A percentile compares a stretch with the other conserved stretches of the same genome.
phyloP scores from a whole-genome alignment of 345 rosid species.

The Syzygium aromaticum region DNA sequence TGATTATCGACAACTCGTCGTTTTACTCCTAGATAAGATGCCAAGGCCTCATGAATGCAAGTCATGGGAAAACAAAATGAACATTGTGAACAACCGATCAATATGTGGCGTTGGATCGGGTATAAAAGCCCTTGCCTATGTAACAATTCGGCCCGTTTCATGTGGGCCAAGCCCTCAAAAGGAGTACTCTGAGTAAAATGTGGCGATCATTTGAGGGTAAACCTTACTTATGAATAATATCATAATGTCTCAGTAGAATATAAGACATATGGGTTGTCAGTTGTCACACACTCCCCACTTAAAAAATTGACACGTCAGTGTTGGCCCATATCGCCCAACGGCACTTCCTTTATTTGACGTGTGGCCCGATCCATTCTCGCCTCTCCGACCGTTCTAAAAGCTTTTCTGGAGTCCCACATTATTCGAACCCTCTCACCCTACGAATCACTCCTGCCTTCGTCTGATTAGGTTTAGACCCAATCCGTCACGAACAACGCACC shows the following conservation, averaged over 20 bases:
- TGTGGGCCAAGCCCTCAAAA: neutral
- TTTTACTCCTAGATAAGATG: neutral
- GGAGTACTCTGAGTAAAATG: neutral
- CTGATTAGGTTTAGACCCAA: neutral
- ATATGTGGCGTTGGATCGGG: neutral
- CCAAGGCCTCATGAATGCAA: neutral
- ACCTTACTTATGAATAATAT: neutral
- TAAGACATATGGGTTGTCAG: fast-evolving
- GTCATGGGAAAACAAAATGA: neutral
- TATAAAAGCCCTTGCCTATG: neutral
- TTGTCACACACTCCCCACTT: neutral
- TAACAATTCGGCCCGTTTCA: neutral
- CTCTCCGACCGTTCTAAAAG: neutral
- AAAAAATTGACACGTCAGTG: neutral
- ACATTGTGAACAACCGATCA: neutral
- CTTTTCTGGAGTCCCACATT: neutral
- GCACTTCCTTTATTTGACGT: neutral
- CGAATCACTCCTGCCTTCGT: neutral
- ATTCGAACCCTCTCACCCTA: neutral
- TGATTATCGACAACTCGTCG: neutral
- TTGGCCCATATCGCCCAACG: neutral
- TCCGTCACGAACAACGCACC: neutral
- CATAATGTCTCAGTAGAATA: neutral
- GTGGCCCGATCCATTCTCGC: fast-evolving
- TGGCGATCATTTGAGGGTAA: neutral